These are phyloP conservation scores for Keqinozyma sinolaborantium DNA, from an alignment of 1,139 yeast genomes.

Conservation along the genomic window DNA sequence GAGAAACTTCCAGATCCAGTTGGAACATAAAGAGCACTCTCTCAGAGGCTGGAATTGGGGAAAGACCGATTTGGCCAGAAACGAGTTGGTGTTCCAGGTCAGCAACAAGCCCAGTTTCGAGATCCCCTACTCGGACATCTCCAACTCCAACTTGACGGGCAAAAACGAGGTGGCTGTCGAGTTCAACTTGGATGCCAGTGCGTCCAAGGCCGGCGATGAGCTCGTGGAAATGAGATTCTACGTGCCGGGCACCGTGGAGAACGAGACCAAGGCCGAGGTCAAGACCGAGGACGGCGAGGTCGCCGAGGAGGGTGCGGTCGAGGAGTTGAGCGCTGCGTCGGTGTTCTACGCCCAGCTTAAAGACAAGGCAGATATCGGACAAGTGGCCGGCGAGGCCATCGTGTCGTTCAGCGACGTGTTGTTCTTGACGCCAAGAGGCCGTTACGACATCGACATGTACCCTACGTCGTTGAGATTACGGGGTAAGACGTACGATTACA, in stretches of 20 bases:
- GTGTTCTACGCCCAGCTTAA: constrained; percentile 87
- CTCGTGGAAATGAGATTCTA: constrained; percentile 91
- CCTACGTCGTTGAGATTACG: constrained; percentile 83
- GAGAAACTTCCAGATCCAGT: constrained; percentile 63
- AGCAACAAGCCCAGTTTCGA: constrained; percentile 91
- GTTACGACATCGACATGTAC: constrained; percentile 95
- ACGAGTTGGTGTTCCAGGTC: constrained; percentile 82
- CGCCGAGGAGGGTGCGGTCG: constrained; percentile 43
- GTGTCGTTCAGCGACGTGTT: constrained; percentile 89
- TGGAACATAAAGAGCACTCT: constrained; percentile 87
- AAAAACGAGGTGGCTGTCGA: constrained; percentile 93
- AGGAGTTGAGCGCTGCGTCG: constrained; percentile 73
- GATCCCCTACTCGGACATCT: constrained; percentile 75
- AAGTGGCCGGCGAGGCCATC: constrained; percentile 94
- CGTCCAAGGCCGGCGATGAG: constrained; percentile 82
- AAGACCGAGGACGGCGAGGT: constrained; percentile 36
- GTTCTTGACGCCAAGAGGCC: constrained; percentile 96
- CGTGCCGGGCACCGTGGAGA: constrained; percentile 75
- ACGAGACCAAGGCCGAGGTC: constrained; percentile 34
- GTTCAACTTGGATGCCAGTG: constrained; percentile 57
- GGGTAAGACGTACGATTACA: constrained; percentile 97
- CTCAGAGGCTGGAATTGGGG: constrained; percentile 99
- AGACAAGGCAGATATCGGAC: constrained; percentile 95
- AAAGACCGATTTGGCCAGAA: constrained; percentile 83
- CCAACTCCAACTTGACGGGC: constrained; percentile 89